Conservation (phyloP, 148 eudicot genomes). For the Rhododendron simsii region DNA sequence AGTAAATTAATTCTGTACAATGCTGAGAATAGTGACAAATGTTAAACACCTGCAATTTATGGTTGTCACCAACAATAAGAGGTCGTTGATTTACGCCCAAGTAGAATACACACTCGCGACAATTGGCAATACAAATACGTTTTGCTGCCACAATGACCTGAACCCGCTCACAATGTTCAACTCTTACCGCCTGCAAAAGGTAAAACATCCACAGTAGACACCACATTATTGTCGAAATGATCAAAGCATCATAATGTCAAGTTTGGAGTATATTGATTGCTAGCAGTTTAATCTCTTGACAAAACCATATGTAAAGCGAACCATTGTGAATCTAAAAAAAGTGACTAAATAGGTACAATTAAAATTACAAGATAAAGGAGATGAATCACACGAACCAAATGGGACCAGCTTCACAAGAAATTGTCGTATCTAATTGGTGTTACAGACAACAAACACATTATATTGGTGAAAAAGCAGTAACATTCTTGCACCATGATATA, state of each 20-base stretch:
- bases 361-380: background rate
- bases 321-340: background rate
- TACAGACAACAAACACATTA: background rate
- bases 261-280: background rate
- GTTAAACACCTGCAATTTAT: constrained; percentile 72
- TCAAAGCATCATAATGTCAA: background rate
- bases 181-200: constrained; percentile 65
- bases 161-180: constrained; percentile 98
- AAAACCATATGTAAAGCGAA: background rate
- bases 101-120: constrained; percentile 92
- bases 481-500: too few relatives aligned
- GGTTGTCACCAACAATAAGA: constrained; percentile 94
- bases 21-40: background rate
- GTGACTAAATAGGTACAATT: background rate
- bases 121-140: constrained; percentile 88
- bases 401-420: background rate
- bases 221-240: background rate
- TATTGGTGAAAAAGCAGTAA: too few relatives aligned
- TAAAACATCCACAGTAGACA: background rate
- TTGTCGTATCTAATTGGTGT: background rate
- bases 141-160: constrained; percentile 82
- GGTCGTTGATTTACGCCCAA: constrained; percentile 93
- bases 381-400: background rate
- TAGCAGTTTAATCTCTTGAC: background rate
- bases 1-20: background rate